These are phyloP conservation scores for Sambucus nigra DNA, from an alignment of 129 eudicot genomes.

Conservation along the genomic window DNA sequence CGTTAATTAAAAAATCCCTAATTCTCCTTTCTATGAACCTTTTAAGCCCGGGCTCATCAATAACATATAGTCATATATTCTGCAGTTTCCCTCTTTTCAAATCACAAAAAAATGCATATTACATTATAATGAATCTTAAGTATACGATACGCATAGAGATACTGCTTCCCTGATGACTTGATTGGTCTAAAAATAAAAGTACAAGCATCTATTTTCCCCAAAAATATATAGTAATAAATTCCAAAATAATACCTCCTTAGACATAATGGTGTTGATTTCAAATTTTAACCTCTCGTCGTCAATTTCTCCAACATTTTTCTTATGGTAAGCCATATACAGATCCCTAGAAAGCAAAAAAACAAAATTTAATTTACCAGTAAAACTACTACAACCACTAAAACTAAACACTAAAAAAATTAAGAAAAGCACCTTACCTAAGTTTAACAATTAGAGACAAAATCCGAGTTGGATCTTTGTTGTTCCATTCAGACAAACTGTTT, in stretches of 20 bases:
- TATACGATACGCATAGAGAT: too few relatives aligned
- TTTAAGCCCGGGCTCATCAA: too few relatives aligned
- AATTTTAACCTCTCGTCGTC: slow-evolving; percentile 83
- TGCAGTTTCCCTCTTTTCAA: too few relatives aligned
- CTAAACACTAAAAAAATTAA: too few relatives aligned
- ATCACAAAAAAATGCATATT: too few relatives aligned
- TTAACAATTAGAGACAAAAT: slow-evolving; percentile 56
- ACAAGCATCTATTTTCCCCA: too few relatives aligned
- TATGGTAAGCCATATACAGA: slow-evolving; percentile 59
- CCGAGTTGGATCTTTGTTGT: slow-evolving; percentile 62
- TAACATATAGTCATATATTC: too few relatives aligned
- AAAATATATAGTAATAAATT: not conserved
- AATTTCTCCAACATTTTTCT: slow-evolving; percentile 69
- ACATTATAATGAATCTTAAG: too few relatives aligned
- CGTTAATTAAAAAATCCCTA: too few relatives aligned
- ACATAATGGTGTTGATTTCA: slow-evolving; percentile 69
- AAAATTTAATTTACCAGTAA: not conserved
- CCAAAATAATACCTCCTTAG: slow-evolving; percentile 52
- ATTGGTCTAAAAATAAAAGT: too few relatives aligned
- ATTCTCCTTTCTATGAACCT: too few relatives aligned
- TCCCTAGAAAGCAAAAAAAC: slow-evolving; percentile 33
- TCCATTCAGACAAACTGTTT: slow-evolving; percentile 63
- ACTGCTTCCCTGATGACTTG: too few relatives aligned
- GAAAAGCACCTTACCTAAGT: slow-evolving; percentile 47
- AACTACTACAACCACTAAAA: not conserved